Evolutionary conservation across 1,284 basidiomycete species (phyloP), one percentile per base, ranked within the genome.

Genomic region (Tausonia pullulans): DNA sequence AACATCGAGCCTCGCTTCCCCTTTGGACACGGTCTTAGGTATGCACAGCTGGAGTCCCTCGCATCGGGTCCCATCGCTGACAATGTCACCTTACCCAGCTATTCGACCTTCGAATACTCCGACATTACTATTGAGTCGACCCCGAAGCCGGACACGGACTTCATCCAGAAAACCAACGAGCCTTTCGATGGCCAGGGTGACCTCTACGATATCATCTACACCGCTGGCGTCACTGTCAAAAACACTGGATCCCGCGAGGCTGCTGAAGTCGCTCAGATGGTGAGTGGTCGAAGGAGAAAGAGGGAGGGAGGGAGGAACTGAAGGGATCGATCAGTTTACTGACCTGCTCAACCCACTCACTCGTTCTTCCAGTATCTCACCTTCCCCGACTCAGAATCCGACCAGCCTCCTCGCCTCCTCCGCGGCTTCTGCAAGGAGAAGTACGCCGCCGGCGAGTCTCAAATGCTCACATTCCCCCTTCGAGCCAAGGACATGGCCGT

Each of bases 211-310:
- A 68, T 70, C 43, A 59, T 75, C 11, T 71, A 71, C 68, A 58
- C 59, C 11, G 74, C 76, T 14, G 63, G 69, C 13, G 74, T 75
- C 4, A 72, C 73, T 4, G 72, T 81, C 39, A 74, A 70, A 48
- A 81, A 81, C 73, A 73, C 72, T 2, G 79, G 80, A 14, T 63
- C 71, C 2, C 67, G 72, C 4, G 69, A 65, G 0, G 80, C 74
- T 1, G 73, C 73, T 39, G 79, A 79, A 63, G 78, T 80, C 2
- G 75, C 75, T 1, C 80, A 81, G 69, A 70, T 79, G 8, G 75
- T 76, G 51, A 66, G 75, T 70, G 6, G 9, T 40, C 27, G 27
- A 27, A 27, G 27, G 27, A 27, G 27, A 2, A 27, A 27, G 27
- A 27, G 27, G 27, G 27, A 27, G 27, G 27, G 27, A 27, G 27